phyloP scores from a whole-genome alignment of 2,329 filamentous ascomycete species.

The Knufia petricola region DNA sequence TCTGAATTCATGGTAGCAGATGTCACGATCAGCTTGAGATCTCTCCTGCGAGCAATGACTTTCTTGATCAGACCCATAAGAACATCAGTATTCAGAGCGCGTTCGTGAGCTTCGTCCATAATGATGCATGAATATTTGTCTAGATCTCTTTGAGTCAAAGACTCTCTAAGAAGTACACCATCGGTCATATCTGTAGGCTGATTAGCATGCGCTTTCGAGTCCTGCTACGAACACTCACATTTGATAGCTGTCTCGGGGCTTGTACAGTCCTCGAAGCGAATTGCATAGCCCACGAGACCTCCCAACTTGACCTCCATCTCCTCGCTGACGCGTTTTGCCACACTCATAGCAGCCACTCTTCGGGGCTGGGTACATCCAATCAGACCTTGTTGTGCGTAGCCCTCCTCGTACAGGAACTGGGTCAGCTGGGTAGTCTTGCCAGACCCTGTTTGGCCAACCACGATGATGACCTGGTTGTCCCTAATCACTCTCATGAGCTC shows the following conservation, averaged over 20 bases:
- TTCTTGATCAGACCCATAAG: conserved; percentile 98
- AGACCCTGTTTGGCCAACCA: conserved; percentile 93
- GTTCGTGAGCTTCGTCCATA: conserved; percentile 98
- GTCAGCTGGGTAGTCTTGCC: conserved; percentile 96
- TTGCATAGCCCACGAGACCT: conserved; percentile 84
- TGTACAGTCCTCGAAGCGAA: conserved; percentile 96
- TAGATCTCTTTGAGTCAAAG: conserved; percentile 80
- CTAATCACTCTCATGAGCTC: conserved; percentile 83
- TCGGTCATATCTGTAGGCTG: conserved; percentile 74
- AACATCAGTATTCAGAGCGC: conserved; percentile 92
- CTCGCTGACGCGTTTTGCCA: conserved; percentile 93
- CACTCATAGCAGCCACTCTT: conserved; percentile 94
- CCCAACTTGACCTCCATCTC: conserved; percentile 95
- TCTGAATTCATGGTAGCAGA: conserved; percentile 98
- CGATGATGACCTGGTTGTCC: conserved; percentile 94
- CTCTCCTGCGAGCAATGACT: conserved; percentile 75
- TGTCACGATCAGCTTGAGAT: conserved; percentile 93
- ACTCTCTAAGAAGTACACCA: conserved; percentile 86
- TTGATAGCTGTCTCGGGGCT: conserved; percentile 94
- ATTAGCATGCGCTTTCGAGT: conserved; percentile 15
- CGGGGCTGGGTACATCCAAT: conserved; percentile 96
- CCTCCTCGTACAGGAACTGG: conserved; percentile 86
- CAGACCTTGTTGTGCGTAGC: conserved; percentile 76
- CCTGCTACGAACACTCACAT: conserved; percentile 38
- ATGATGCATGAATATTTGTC: conserved; percentile 97